Evolutionary conservation across 768 basidiomycete species (phyloP), one percentile per base, ranked within the genome.

Genomic region (Saitozyma sp.): DNA sequence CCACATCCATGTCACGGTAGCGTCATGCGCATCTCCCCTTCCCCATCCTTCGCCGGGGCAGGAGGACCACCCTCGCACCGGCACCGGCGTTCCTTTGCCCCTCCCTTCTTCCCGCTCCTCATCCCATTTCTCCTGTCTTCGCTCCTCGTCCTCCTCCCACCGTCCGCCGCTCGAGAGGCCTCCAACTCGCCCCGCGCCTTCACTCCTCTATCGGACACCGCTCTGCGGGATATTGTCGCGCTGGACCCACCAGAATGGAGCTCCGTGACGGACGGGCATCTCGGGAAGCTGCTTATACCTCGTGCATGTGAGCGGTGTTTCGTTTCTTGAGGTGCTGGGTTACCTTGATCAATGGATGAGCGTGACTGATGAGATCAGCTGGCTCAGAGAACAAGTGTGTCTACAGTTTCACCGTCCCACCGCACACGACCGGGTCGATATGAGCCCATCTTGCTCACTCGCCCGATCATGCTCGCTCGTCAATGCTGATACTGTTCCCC

Each of bases 201-300:
- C 29, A 29, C 29, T 29, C 29, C 29, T 6, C 50, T 76, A 9
- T 71, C 69, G 8, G 45, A 53, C 16, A 56, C 60, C 8, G 54
- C 58, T 40, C 41, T 76, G 14, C 38, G 10, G 51, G 16, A 50
- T 2, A 16, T 76, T 8, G 63, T 58, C 4, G 49, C 66, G 10
- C 50, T 56, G 14, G 59, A 63, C 54, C 76, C 76, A 19, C 62
- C 67, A 16, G 59, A 76, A 50, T 79, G 75, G 75, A 51, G 56
- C 42, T 57, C 55, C 29, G 69, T 75, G 38, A 50, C 58, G 7
- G 69, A 68, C 2, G 79, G 79, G 0, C 89, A 92, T 78, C 75
- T 99, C 48, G 89, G 89, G 2, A 87, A 86, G 75, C 86, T 97
- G 14, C 81, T 98, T 54, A 90, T 97, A 63, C 95, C 95, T 19